Evolutionary conservation across 305 asterid species (phyloP).

Genomic region (Fraxinus angustifolia): DNA sequence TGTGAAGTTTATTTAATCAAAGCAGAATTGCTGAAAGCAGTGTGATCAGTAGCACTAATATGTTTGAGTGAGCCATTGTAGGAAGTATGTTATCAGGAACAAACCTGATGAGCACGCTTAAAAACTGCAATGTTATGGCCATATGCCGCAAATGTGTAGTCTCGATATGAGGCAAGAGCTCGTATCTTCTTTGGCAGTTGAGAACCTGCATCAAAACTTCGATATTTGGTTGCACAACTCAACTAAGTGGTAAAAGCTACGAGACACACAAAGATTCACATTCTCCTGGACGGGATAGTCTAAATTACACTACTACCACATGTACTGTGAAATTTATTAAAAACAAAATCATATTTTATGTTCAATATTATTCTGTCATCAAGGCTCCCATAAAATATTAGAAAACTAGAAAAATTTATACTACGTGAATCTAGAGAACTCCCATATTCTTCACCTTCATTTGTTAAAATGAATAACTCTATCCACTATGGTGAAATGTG

Average conservation of each 20-base stretch:
- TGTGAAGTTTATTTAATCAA: background rate
- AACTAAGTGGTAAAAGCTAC: background rate
- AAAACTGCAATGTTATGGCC: slow-evolving; percentile 73
- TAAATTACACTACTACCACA: background rate
- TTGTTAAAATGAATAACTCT: background rate
- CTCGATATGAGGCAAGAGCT: slow-evolving; percentile 84
- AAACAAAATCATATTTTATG: background rate
- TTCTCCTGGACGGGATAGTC: background rate
- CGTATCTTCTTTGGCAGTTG: slow-evolving; percentile 87
- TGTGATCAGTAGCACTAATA: background rate
- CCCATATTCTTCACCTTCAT: background rate
- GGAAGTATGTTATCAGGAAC: slow-evolving; percentile 5
- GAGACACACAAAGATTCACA: background rate
- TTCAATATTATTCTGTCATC: background rate
- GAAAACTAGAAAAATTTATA: background rate
- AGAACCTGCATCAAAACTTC: slow-evolving; percentile 52
- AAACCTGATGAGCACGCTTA: slow-evolving; percentile 89
- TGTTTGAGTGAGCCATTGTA: background rate
- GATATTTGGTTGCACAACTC: background rate
- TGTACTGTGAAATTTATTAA: background rate
- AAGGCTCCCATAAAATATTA: background rate
- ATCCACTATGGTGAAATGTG: background rate
- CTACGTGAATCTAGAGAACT: background rate
- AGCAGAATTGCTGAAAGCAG: background rate
- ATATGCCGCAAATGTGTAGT: slow-evolving; percentile 81